Evolutionary conservation across 306 rosid species (phyloP).

Genomic region (Lupinus albus): DNA sequence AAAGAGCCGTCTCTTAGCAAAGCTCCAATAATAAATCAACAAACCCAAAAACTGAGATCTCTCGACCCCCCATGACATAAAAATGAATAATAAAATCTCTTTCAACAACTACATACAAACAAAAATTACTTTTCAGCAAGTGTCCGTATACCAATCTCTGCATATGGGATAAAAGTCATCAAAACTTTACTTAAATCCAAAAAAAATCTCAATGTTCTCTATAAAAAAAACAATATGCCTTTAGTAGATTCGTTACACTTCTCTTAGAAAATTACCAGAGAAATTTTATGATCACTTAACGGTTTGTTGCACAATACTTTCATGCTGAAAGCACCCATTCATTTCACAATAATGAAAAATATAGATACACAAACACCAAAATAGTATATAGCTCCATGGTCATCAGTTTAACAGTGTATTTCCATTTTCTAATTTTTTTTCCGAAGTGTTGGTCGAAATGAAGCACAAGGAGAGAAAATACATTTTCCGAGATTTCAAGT

Average conservation of each 20-base stretch:
- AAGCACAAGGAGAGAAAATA: no score
- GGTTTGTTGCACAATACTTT: no score
- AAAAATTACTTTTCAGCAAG: slow-evolving; percentile 8
- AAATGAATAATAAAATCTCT: neutral
- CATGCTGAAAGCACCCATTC: no score
- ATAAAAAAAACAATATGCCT: slow-evolving; percentile 3
- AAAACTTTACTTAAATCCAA: slow-evolving; percentile 14
- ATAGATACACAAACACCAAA: no score
- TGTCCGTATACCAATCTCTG: slow-evolving; percentile 15
- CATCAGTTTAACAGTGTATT: no score
- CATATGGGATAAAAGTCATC: slow-evolving; percentile 22
- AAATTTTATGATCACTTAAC: no score
- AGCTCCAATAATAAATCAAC: slow-evolving; percentile 5
- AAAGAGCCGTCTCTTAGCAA: slow-evolving; percentile 20
- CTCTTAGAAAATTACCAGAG: slow-evolving; percentile 7
- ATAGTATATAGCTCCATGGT: no score
- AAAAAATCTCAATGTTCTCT: slow-evolving; percentile 25
- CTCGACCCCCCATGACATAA: slow-evolving; percentile 10
- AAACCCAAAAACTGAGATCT: slow-evolving; percentile 25
- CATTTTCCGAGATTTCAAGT: no score
- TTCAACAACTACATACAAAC: slow-evolving; percentile 1
- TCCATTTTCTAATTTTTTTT: no score
- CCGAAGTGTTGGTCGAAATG: no score
- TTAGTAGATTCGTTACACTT: slow-evolving; percentile 5
- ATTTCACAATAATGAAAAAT: no score